Conservation (phyloP, 345 rosid species). For the Litchi chinensis region DNA sequence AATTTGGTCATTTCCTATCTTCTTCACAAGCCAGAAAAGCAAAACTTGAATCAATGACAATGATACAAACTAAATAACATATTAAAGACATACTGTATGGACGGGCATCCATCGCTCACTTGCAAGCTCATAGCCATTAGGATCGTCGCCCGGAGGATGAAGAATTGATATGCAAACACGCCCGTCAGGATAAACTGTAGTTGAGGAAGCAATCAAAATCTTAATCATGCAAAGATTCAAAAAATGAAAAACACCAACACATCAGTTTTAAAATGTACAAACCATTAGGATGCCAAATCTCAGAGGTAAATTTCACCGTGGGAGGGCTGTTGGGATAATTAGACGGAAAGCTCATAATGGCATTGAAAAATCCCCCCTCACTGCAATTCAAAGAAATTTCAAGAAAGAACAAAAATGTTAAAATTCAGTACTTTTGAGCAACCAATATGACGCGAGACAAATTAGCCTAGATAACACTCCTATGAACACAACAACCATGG, state of each 20-base stretch:
- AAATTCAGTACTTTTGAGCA: neutral
- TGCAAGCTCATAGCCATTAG: constrained; percentile 96
- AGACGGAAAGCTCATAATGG: constrained; percentile 89
- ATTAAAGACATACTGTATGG: constrained; percentile 67
- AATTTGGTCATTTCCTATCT: neutral
- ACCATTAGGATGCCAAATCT: constrained; percentile 99
- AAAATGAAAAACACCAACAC: neutral
- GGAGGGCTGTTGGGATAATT: constrained; percentile 95
- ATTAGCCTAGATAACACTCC: neutral
- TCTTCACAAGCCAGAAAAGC: neutral
- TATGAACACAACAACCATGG: neutral
- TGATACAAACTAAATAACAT: neutral
- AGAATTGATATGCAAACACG: constrained; percentile 97
- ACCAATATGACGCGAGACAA: neutral
- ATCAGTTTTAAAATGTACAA: neutral
- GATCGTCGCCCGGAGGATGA: constrained; percentile 99
- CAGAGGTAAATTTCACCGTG: constrained; percentile 83
- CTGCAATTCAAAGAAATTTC: constrained; percentile 42
- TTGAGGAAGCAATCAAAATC: constrained; percentile 11
- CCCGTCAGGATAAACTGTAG: constrained; percentile 85
- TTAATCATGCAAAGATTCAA: neutral
- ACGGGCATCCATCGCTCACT: constrained; percentile 97
- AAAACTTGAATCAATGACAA: neutral
- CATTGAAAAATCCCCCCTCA: constrained; percentile 97
- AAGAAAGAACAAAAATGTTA: constrained; percentile 8